Base-by-base conservation (phyloP, 2,329 filamentous ascomycete species). In the Acrocalymma vagum region DNA sequence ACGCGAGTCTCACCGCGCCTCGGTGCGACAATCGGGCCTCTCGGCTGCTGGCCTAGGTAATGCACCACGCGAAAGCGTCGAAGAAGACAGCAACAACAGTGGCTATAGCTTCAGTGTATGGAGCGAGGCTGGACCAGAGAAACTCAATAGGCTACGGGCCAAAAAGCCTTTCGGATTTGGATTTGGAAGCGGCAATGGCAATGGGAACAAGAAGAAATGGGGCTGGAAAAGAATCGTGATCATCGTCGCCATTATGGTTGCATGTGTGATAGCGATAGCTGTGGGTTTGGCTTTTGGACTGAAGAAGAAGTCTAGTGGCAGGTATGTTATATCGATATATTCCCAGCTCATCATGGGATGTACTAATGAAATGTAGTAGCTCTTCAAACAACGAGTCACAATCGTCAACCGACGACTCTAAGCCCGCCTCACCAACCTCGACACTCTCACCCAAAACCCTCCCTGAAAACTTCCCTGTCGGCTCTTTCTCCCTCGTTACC, bases 401-500 rank as follows among this genome's bases (percentile, higher is more conserved):
- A 17, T 22, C 48, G 20, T 39, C 32, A 24, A 38, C 45, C 9
- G 28, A 36, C 9, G 43, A 46, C 15, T 39, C 44, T 16, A 29
- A 43, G 5, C 38, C 57, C 13, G 13, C 37, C 10, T 41, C 51
- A 25, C 38, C 52, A n/a, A 38, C 48, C 10, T 43, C 57, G 3
- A 46, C 59, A 9, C 40, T 52, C 5, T 40, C 61, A 5, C 33
- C 49, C 4, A 49, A 46, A 2, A 29, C 58, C 15, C 38, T 50
- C 4, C 58, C 62, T 13, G 49, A 60, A 9, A 61, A 68, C 37
- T 87, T 87, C 54, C 86, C 85, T 2, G 69, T 78, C 1, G 86
- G 85, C 5, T 76, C 79, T n/a, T 88, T 82, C 63, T 73, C 79
- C 24, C 74, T 88, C 52, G 72, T 78, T 6, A 82, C 83, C 15